These are phyloP conservation scores for Chlorella sorokiniana DNA, from an alignment of 139 green algal genomes.

Conservation along the genomic window DNA sequence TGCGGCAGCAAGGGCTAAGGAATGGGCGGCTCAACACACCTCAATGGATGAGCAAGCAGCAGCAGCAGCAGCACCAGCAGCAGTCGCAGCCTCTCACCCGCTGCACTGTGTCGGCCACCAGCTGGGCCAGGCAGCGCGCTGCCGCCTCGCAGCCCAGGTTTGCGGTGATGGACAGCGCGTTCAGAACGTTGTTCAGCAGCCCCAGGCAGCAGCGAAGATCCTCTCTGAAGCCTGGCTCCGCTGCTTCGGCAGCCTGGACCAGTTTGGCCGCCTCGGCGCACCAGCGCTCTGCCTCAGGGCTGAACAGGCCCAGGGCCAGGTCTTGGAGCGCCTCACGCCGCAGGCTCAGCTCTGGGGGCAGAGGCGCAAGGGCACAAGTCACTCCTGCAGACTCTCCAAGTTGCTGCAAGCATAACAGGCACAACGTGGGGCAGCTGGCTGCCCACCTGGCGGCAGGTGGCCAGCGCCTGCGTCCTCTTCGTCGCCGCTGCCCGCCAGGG, in stretches of 20 bases:
- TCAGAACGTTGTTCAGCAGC: not conserved
- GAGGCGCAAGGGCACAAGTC: not conserved
- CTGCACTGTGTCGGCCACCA: not conserved
- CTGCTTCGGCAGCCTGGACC: not conserved
- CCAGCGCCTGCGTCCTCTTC: too few relatives aligned
- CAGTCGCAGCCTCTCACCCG: not conserved
- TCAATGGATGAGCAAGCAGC: not conserved
- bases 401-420: not conserved
- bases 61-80: not conserved
- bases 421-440: too few relatives aligned
- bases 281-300: not conserved
- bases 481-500: not conserved
- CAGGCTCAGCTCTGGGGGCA: not conserved
- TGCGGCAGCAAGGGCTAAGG: not conserved
- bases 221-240: not conserved
- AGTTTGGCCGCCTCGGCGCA: not conserved
- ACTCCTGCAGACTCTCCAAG: not conserved
- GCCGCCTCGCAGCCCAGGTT: constrained; percentile 1
- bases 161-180: not conserved
- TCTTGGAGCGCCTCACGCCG: not conserved
- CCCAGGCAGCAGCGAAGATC: not conserved
- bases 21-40: too few relatives aligned
- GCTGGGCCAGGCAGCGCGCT: not conserved
- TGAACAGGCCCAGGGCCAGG: not conserved
- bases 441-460: not conserved